Evolutionary conservation across 2,329 filamentous ascomycete species (phyloP).

Genomic region (Hypoxylon rubiginosum): DNA sequence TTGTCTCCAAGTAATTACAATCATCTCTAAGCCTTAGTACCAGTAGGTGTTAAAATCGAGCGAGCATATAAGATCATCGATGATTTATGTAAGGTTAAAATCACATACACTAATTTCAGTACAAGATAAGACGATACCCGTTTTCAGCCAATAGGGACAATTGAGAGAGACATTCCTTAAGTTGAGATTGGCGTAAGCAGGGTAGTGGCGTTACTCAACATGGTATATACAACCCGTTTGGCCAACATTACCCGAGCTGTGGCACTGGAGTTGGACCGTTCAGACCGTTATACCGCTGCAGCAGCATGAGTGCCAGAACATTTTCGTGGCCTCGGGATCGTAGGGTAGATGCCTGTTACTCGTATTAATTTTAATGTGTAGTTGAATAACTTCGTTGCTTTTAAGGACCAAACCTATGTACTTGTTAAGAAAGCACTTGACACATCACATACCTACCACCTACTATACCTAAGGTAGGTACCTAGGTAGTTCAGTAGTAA

Average conservation of each 20-base stretch:
- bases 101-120: not conserved
- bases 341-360: too few relatives aligned
- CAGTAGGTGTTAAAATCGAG: not conserved
- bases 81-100: not conserved
- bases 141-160: not conserved
- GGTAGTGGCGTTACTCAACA: constrained; percentile 4
- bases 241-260: constrained; percentile 3
- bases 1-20: not conserved
- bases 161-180: not conserved
- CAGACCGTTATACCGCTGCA: too few relatives aligned
- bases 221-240: constrained; percentile 6
- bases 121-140: too few relatives aligned
- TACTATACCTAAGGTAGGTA: too few relatives aligned
- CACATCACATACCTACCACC: too few relatives aligned
- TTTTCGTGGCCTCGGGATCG: too few relatives aligned
- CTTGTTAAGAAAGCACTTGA: too few relatives aligned
- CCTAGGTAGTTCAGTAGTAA: too few relatives aligned
- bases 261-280: not conserved
- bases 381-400: too few relatives aligned
- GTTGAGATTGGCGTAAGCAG: not conserved
- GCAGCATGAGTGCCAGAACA: too few relatives aligned
- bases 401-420: too few relatives aligned
- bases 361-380: too few relatives aligned
- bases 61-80: not conserved
- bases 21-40: not conserved